Conservation (phyloP, 768 basidiomycete species). For the Leccinum broughii region DNA sequence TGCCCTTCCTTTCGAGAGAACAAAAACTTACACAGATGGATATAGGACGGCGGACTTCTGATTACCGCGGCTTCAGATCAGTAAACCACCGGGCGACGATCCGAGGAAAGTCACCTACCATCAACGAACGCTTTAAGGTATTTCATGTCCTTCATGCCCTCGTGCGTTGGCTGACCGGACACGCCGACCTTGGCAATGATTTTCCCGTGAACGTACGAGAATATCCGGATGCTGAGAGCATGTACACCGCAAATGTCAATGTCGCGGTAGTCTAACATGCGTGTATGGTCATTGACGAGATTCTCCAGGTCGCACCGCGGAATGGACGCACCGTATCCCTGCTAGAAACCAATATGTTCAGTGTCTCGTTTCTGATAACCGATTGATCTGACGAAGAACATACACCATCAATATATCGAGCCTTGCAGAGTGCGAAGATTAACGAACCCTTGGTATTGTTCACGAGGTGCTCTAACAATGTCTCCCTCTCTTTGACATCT, state of each 20-base stretch:
- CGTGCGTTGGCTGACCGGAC: slow-evolving; percentile 48
- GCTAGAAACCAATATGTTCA: slow-evolving; percentile 34
- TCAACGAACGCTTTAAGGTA: slow-evolving; percentile 66
- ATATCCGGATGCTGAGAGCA: slow-evolving; percentile 52
- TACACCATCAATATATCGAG: not conserved
- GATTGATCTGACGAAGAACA: slow-evolving; percentile 17
- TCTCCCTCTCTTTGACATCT: slow-evolving; percentile 42
- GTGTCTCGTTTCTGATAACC: slow-evolving; percentile 25
- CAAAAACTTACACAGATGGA: slow-evolving; percentile 28
- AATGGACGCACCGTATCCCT: slow-evolving; percentile 44
- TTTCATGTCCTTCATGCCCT: slow-evolving; percentile 62
- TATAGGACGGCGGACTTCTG: slow-evolving; percentile 36
- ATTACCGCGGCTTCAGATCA: slow-evolving; percentile 1
- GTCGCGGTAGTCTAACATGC: slow-evolving; percentile 32
- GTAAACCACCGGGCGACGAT: not conserved
- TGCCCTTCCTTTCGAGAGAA: not conserved
- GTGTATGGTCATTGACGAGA: not conserved
- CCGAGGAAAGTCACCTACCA: slow-evolving; percentile 37
- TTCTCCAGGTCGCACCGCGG: not conserved
- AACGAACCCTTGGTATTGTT: slow-evolving; percentile 49
- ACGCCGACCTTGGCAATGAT: slow-evolving; percentile 53
- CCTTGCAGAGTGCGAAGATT: slow-evolving; percentile 4
- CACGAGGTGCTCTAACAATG: slow-evolving; percentile 54
- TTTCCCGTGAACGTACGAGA: slow-evolving; percentile 50
- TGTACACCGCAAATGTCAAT: slow-evolving; percentile 40